Base-by-base conservation (phyloP, 306 rosid species). In the Prosopis cineraria region DNA sequence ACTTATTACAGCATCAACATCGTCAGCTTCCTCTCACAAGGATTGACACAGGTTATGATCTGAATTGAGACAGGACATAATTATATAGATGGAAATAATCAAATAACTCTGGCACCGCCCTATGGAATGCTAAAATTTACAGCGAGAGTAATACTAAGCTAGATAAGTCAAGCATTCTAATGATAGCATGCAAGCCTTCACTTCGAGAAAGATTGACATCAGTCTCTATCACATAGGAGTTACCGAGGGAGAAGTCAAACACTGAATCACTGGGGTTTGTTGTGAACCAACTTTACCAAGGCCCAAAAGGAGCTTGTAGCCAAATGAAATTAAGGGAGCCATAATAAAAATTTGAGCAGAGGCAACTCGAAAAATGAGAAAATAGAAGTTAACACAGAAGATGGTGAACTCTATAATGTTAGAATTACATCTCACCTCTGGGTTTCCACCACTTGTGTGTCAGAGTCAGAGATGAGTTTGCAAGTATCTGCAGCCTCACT, bases 401-500 rank as follows among this genome's bases (percentile, higher is more conserved):
- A 62, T 5, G 12, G 34, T 40, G 53, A 37, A 31, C 69, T 20
- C 44, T 41, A 24, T 68, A 41, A 33, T 41, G 55, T 45, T 47
- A 59, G 39, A 80, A 34, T 22, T 25, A 75, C 56, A 34, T 69
- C 40, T 31, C 24, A 39, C 31, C 65, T 16, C 55, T 33, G 20
- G 47, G 37, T 20, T 31, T 31, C 29, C 44, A 24, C 39, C 76
- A 36, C 66, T 16, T 22, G 5, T 27, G 50, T 31, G 22, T 31
- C 17, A 31, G 24, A 39, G 22, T 31, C 17, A 31, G 24, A 39
- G 43, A 27, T 17, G 73, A 44, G 55, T 53, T 22, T 70, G 70
- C 70, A 63, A 65, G 47, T 72, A 33, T 20, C 73, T 17, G 40
- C 55, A 56, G 74, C 47, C 34, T 81, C 75, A 81, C 44, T 48